These are phyloP conservation scores for Penicillium sp. DNA, from an alignment of 2,329 filamentous ascomycete genomes.

Conservation along the genomic window DNA sequence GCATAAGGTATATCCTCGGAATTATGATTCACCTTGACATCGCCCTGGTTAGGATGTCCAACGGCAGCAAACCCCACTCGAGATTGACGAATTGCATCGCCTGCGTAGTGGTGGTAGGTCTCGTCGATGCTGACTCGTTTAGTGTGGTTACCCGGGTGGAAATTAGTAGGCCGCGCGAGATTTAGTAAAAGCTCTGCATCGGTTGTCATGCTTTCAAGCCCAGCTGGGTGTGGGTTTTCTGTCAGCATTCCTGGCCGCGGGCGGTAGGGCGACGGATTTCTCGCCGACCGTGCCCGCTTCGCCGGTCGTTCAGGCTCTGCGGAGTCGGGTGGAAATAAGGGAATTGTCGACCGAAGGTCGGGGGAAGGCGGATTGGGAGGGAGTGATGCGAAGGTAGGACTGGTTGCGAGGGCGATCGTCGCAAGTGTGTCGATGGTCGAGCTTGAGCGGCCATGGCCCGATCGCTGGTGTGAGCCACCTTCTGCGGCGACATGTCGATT, in stretches of 20 bases:
- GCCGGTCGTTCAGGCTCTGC: constrained; percentile 50
- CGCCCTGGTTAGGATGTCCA: constrained; percentile 16
- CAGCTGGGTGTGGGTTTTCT: constrained; percentile 33
- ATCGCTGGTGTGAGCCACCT: constrained; percentile 28
- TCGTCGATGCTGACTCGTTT: constrained; percentile 37
- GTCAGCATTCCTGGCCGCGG: constrained; percentile 28
- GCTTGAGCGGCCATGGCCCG: constrained; percentile 46
- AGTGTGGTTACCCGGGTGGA: constrained; percentile 27
- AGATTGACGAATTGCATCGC: constrained; percentile 25
- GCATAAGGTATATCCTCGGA: constrained; percentile 30
- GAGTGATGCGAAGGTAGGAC: constrained; percentile 44
- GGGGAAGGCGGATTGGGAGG: constrained; percentile 35
- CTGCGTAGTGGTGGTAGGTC: constrained; percentile 26
- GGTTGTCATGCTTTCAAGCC: constrained; percentile 45
- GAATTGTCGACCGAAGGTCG: constrained; percentile 23
- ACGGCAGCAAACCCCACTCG: constrained; percentile 22
- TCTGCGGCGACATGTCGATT: constrained; percentile 23
- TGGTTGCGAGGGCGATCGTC: constrained; percentile 52
- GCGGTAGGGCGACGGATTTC: constrained; percentile 47
- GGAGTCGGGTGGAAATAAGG: constrained; percentile 33
- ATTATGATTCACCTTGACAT: constrained; percentile 19
- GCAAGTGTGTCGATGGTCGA: constrained; percentile 52
- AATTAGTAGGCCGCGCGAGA: constrained; percentile 43
- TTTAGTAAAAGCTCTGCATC: constrained; percentile 52
- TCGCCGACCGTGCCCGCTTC: constrained; percentile 62